Evolutionary conservation across 805 yeast genomes (phyloP), one percentile per base, ranked within the genome.

Genomic region (Yamadazyma paraphyllophila): DNA sequence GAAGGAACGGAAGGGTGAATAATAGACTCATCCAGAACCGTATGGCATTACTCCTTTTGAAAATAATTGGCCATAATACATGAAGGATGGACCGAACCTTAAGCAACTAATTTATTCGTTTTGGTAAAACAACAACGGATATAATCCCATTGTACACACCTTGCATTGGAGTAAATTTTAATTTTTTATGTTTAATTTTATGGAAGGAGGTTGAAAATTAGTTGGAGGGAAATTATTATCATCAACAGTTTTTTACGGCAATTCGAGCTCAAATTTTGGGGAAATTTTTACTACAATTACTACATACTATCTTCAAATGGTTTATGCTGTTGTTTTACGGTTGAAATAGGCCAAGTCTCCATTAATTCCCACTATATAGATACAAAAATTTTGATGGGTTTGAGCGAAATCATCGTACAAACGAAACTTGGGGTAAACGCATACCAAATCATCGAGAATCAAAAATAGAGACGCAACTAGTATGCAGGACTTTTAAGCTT

Each of bases 31-130:
- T 27, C 41, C 33, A 27, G 41, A 37, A 37, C 41, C n/a, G 6
- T 25, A 25, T 10, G n/a, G 25, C n/a, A 36, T 25, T 25, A 31
- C 36, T 39, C 42, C 42, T 39, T 32, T 26, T 4, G 32, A 40
- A 41, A 41, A 29, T 27, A 15, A 37, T 37, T 2, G 20, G 12
- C 30, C 39, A 5, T 36, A 29, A 3, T 29, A 35, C 39, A 17
- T 42, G 27, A 34, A 27, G 25, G 15, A 27, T n/a, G 35, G 35
- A 27, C 38, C 13, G 13, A 39, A 35, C 14, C 15, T 20, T 17
- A 44, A 31, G 47, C 44, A 44, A 27, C 24, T 29, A 44, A 44
- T 44, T 44, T 39, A 44, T 25, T 44, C 15, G 24, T 33, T 44
- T 39, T 34, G 47, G 47, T 20, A 44, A 35, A 7, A 12, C 25